Evolutionary conservation across 345 rosid genomes (phyloP).

Genomic region (Rhizophora mangle): DNA sequence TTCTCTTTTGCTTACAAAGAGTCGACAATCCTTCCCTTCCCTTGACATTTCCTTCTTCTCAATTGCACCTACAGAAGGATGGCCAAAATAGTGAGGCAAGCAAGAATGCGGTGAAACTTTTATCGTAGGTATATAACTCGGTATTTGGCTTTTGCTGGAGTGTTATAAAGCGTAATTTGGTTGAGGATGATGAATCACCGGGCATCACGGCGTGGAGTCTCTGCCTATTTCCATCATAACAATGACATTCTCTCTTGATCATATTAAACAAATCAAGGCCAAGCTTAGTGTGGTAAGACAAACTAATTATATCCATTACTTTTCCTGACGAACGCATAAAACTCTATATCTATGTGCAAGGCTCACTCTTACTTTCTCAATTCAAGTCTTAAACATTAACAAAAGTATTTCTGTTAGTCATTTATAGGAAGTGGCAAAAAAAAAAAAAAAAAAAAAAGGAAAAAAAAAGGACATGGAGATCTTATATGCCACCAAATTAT

Average conservation of each 20-base stretch:
- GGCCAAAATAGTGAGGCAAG: neutral
- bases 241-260: conserved; percentile 33
- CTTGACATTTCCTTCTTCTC: conserved; percentile 36
- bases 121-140: conserved; percentile 22
- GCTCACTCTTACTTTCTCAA: too few species aligned
- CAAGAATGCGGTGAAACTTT: neutral
- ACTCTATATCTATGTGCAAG: too few species aligned
- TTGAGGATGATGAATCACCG: conserved; percentile 37
- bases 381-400: too few species aligned
- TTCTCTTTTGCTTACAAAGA: conserved; percentile 49
- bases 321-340: too few species aligned
- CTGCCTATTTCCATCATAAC: conserved; percentile 25
- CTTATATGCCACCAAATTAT: too few species aligned
- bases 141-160: conserved; percentile 32
- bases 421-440: too few species aligned
- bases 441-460: too few species aligned
- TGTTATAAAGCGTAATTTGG: conserved; percentile 27
- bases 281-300: conserved; percentile 31
- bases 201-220: conserved; percentile 26
- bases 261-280: conserved; percentile 36
- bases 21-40: too few species aligned
- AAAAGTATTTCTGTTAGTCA: too few species aligned
- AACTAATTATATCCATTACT: too few species aligned
- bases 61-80: neutral
- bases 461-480: too few species aligned